Conservation (phyloP, 176 grass and related monocot genomes). For the Lolium rigidum region DNA sequence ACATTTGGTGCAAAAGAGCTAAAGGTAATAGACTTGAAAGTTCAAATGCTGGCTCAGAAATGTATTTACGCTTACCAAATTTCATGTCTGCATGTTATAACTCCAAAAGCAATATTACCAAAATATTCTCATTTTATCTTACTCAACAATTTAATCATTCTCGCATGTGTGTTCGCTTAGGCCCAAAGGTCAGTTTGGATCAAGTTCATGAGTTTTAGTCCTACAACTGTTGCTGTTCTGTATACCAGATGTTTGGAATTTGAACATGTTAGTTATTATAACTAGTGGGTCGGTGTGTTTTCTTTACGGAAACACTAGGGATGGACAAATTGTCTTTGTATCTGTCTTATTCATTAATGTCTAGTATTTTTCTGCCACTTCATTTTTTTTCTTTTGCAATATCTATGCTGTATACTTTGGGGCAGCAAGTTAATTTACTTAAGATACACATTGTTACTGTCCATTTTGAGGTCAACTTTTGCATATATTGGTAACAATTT, state of each 20-base stretch:
- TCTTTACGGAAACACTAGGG: not conserved
- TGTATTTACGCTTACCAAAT: not conserved
- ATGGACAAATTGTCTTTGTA: not conserved
- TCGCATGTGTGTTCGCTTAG: not conserved
- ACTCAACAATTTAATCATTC: conserved; percentile 11
- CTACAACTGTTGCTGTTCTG: not conserved
- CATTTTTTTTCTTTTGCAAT: not conserved
- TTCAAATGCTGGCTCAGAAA: not conserved
- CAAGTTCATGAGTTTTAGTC: conserved; percentile 24
- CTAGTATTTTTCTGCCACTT: conserved; percentile 17
- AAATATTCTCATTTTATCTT: not conserved
- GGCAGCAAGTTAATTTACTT: not conserved
- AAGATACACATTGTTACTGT: conserved; percentile 5
- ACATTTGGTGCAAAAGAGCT: conserved; percentile 70
- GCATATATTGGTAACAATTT: not conserved
- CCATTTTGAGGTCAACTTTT: conserved; percentile 22
- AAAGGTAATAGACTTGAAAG: conserved; percentile 54
- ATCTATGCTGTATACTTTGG: not conserved
- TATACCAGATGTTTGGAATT: conserved; percentile 9
- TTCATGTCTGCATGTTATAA: conserved; percentile 7
- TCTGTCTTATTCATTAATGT: conserved; percentile 20
- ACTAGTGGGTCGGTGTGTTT: not conserved
- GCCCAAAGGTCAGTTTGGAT: conserved; percentile 1
- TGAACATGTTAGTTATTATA: conserved; percentile 17
- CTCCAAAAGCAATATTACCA: not conserved